phyloP scores from a whole-genome alignment of 1,139 yeast species.

The Sugiyamaella pinicola region DNA sequence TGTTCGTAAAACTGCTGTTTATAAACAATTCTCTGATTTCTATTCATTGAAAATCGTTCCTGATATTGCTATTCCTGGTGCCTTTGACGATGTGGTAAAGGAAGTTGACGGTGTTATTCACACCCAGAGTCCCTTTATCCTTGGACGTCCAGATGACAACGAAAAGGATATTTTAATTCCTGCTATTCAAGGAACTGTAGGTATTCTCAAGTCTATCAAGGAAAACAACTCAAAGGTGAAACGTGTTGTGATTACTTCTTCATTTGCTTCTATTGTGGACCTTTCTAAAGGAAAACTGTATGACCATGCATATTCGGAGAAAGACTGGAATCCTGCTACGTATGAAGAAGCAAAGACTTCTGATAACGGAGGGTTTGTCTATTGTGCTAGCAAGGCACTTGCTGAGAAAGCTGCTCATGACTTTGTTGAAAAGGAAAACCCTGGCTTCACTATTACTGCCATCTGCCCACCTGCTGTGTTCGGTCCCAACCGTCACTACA shows the following conservation, averaged over 20 bases:
- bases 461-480: slow-evolving; percentile 52
- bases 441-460: slow-evolving; percentile 46
- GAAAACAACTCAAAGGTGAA: slow-evolving; percentile 49
- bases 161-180: slow-evolving; percentile 46
- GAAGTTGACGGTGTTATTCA: slow-evolving; percentile 20
- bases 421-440: slow-evolving; percentile 40
- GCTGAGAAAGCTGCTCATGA: slow-evolving; percentile 53
- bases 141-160: slow-evolving; percentile 22
- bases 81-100: slow-evolving; percentile 53
- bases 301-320: slow-evolving; percentile 44
- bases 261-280: slow-evolving; percentile 48
- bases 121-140: neutral
- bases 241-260: slow-evolving; percentile 56
- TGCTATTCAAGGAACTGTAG: slow-evolving; percentile 53
- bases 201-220: slow-evolving; percentile 47
- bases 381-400: slow-evolving; percentile 43
- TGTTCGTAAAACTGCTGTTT: neutral
- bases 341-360: slow-evolving; percentile 44
- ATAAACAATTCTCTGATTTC: neutral
- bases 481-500: slow-evolving; percentile 47
- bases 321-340: slow-evolving; percentile 49
- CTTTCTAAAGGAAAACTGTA: slow-evolving; percentile 21
- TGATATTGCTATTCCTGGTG: slow-evolving; percentile 50
- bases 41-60: slow-evolving; percentile 39
- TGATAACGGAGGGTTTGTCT: slow-evolving; percentile 37